Evolutionary conservation across 2,329 filamentous ascomycete genomes (phyloP).

Genomic region (Monosporascus sp.): DNA sequence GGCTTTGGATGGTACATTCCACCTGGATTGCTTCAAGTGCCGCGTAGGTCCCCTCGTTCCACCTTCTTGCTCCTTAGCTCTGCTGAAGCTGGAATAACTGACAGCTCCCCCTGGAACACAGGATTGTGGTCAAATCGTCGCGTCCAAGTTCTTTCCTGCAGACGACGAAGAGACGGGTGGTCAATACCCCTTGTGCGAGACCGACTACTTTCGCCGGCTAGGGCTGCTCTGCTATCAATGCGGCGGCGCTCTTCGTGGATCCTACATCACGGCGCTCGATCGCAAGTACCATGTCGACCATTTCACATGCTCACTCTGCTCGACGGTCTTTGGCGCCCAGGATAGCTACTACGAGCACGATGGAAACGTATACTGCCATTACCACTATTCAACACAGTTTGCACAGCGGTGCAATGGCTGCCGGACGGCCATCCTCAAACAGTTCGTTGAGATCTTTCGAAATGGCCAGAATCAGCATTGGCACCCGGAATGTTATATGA

Average conservation of each 20-base stretch:
- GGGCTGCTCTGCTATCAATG: slow-evolving; percentile 90
- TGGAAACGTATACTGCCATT: slow-evolving; percentile 94
- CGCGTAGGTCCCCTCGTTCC: slow-evolving; percentile 56
- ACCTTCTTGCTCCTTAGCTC: slow-evolving; percentile 5
- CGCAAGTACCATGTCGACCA: slow-evolving; percentile 99
- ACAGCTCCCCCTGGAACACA: slow-evolving; percentile 33
- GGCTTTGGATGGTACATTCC: slow-evolving; percentile 88
- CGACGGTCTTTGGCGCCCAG: slow-evolving; percentile 95
- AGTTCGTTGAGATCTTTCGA: slow-evolving; percentile 97
- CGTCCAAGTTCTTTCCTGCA: slow-evolving; percentile 97
- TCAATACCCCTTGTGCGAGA: slow-evolving; percentile 96
- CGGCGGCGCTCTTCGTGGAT: slow-evolving; percentile 86
- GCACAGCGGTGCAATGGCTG: slow-evolving; percentile 95
- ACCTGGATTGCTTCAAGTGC: slow-evolving; percentile 97
- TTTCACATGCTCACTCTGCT: slow-evolving; percentile 95
- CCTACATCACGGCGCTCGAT: slow-evolving; percentile 96
- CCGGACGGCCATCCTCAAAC: slow-evolving; percentile 94
- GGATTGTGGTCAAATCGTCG: slow-evolving; percentile 96
- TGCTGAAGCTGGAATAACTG: slow-evolving; percentile 10
- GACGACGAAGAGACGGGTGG: slow-evolving; percentile 80
- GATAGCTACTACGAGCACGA: slow-evolving; percentile 99
- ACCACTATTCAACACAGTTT: slow-evolving; percentile 97
- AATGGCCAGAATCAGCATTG: slow-evolving; percentile 98
- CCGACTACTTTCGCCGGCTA: slow-evolving; percentile 90
- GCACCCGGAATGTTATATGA: slow-evolving; percentile 99